Evolutionary conservation across 371 early-diverging fungal species (phyloP), one percentile per base, ranked within the genome.

Genomic region (Apophysomyces elegans): DNA sequence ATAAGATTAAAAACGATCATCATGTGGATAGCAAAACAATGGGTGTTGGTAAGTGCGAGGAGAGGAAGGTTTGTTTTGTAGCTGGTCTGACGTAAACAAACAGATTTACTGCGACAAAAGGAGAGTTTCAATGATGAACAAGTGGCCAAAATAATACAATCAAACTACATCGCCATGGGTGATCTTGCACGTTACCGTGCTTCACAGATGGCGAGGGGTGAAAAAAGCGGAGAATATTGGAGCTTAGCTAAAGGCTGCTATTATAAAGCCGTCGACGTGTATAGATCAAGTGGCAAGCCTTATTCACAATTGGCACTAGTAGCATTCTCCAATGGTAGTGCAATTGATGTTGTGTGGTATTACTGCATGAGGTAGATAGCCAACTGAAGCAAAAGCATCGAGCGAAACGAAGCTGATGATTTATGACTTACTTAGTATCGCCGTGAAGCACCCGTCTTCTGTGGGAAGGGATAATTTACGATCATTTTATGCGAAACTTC

Each of bases 341-440:
- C 72, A 0, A 80, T 83, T 62, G 84, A 83, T 66, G 78, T 83
- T 11, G 84, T 80, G 12, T 83, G 79, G 76, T 80, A 80, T 38
- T 83, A 83, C 59, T 83, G 80, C 47, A 78, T 83, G 79, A 82
- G 76, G 79, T 78, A 75, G 64, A 35, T 5, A 26, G 18, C 41
- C 12, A 21, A 11, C 14, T 11, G 35, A 36, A 9, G 4, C 46
- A 45, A 45, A 45, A 7, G 0, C 1, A 16, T 45, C 44, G 47
- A 41, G 32, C 13, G 36, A 46, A 5, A 56, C 21, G 21, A 18
- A 36, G 5, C 0, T 47, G 7, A 56, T 58, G 21, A 45, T 6
- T 26, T 2, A 26, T 26, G 32, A 32, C 45, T 4, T 1, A 8
- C 39, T 5, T 61, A 79, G 84, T 44, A 37, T 83, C 58, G 80